These are phyloP conservation scores for Mycena leptocephala DNA, from an alignment of 768 basidiomycete species.

Conservation along the genomic window DNA sequence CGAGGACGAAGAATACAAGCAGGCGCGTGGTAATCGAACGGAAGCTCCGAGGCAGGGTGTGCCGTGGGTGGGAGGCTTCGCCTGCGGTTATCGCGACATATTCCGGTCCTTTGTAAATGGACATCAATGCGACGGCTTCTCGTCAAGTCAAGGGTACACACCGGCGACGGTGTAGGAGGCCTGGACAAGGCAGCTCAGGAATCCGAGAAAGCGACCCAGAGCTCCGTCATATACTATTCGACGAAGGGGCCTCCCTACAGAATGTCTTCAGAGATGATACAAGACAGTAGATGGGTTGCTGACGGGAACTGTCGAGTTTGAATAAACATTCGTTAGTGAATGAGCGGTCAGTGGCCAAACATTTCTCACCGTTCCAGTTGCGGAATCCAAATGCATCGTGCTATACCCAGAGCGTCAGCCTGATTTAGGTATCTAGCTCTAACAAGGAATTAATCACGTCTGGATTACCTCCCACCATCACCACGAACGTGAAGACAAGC, in stretches of 20 bases:
- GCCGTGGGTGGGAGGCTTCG: conserved; percentile 80
- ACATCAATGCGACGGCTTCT: background rate
- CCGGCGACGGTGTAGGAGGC: conserved; percentile 74
- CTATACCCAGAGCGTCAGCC: conserved; percentile 65
- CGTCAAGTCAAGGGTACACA: background rate
- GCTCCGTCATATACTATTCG: conserved; percentile 68
- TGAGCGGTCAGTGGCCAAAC: background rate
- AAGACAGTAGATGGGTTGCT: background rate
- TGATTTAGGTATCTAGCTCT: too few species aligned
- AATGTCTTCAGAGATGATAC: background rate
- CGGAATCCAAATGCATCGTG: conserved; percentile 71
- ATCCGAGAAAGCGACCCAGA: conserved; percentile 75
- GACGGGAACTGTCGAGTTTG: conserved; percentile 52
- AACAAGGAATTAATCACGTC: background rate
- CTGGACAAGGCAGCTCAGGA: conserved; percentile 73
- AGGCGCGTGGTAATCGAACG: conserved; percentile 83
- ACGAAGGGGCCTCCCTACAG: conserved; percentile 69
- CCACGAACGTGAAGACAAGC: conserved; percentile 69
- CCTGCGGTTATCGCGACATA: too few species aligned
- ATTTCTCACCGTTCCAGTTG: conserved; percentile 57
- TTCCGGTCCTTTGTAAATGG: conserved; percentile 44
- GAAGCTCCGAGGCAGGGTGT: conserved; percentile 80
- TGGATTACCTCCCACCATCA: too few species aligned
- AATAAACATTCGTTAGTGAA: conserved; percentile 45
- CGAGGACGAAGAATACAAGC: conserved; percentile 82